Conservation (phyloP, 306 rosid genomes). For the Cicer bijugum region DNA sequence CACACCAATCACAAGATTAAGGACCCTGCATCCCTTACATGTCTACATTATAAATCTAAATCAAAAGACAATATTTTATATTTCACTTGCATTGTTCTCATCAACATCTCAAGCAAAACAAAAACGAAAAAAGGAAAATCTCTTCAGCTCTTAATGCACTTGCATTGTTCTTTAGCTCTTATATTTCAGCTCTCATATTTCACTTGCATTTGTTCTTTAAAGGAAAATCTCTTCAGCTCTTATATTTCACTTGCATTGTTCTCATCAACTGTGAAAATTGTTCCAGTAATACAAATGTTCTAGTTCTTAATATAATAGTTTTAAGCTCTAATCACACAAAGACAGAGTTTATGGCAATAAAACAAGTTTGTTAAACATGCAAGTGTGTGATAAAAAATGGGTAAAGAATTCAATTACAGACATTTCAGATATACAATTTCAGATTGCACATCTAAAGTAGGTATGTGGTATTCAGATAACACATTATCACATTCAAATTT, state of each 20-base stretch:
- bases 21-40: slow-evolving; percentile 1
- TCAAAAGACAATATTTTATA: not conserved
- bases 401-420: not conserved
- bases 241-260: not conserved
- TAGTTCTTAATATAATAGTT: not conserved
- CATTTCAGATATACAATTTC: not conserved
- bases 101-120: no score
- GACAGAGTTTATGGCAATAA: not conserved
- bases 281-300: not conserved
- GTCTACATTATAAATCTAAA: not conserved
- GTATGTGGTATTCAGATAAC: not conserved
- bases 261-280: not conserved
- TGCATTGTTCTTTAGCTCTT: no score
- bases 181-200: no score
- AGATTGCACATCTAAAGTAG: not conserved
- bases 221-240: not conserved
- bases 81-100: not conserved
- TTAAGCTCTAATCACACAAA: slow-evolving; percentile 3
- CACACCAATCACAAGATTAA: slow-evolving; percentile 32
- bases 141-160: no score
- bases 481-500: not conserved
- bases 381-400: not conserved
- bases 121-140: no score
- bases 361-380: not conserved
- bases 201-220: not conserved